phyloP scores from a whole-genome alignment of 768 basidiomycete genomes.

The Inosperma sp. region DNA sequence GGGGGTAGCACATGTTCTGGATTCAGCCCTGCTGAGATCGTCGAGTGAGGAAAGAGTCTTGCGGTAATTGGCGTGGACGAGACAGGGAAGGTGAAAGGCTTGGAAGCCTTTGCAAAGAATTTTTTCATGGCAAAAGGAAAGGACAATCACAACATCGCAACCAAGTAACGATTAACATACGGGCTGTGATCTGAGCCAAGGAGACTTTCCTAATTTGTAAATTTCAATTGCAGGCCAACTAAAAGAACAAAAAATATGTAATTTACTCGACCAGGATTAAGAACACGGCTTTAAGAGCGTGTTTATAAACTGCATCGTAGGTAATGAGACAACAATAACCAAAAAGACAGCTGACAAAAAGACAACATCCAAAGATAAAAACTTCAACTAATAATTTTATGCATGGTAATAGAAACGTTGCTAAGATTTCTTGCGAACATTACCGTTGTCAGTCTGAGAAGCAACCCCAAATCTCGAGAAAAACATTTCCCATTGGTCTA shows the following conservation, averaged over 20 bases:
- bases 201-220: too few species aligned
- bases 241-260: too few species aligned
- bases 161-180: neutral
- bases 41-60: slow-evolving; percentile 10
- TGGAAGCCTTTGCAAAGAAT: slow-evolving; percentile 38
- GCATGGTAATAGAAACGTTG: too few species aligned
- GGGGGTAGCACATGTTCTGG: slow-evolving; percentile 64
- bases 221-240: too few species aligned
- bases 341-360: too few species aligned
- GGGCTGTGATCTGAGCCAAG: too few species aligned
- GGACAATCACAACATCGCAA: neutral
- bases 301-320: too few species aligned
- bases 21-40: slow-evolving; percentile 39
- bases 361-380: too few species aligned
- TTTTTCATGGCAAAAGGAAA: slow-evolving; percentile 35
- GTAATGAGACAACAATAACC: too few species aligned
- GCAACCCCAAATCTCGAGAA: slow-evolving; percentile 53
- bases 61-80: slow-evolving; percentile 7
- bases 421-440: slow-evolving; percentile 21
- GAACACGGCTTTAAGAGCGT: too few species aligned
- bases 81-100: slow-evolving; percentile 29
- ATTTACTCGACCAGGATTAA: too few species aligned
- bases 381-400: too few species aligned
- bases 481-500: slow-evolving; percentile 82
- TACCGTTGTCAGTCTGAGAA: slow-evolving; percentile 10